Evolutionary conservation across 495 filamentous ascomycete species (phyloP), one percentile per base, ranked within the genome.

Genomic region (Ramalina intermedia): DNA sequence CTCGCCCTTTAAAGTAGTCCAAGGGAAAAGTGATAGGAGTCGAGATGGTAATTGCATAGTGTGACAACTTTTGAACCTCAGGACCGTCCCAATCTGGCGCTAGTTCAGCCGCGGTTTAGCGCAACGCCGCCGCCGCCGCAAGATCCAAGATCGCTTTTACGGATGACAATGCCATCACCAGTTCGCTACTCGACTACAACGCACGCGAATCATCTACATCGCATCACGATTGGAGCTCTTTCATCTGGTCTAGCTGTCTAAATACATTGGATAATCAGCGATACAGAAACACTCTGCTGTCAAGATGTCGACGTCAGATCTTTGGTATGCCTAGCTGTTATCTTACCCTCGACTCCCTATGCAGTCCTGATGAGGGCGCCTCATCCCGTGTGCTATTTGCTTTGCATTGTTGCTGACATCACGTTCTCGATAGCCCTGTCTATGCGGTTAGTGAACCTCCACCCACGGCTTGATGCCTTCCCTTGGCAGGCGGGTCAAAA

Each of bases 361-460:
- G 29, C 5, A 11, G 12, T 9, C 29, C 29, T 33, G 2, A 11
- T 13, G 8, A 33, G 12, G 12, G 2, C 29, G 5, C 29, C 29
- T 33, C 7, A 33, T 33, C 29, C 7, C 8, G 29, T 33, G 29
- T 33, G 5, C 7, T 11, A n/a, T 18, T 33, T 51, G 49, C 12
- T 29, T 36, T 21, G 16, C 17, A 47, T 29, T 37, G 11, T 20
- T 17, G 50, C 56, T 59, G 35, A 59, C 41, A 36, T 6, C 1
- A 18, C 11, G 1, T 38, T 14, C 20, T 29, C 16, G 6, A 50
- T n/a, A 98, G 91, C 73, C 91, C 91, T 70, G 90, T 94, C 58
- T 98, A 98, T 76, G 90, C 91, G 74, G 91, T 98, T 72, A 85
- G 90, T 96, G 65, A 55, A 50, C 62, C 51, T 41, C 39, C 1